A percentile compares a stretch with the other conserved stretches of the same genome.
These are phyloP conservation scores for Penicillium steckii DNA, from an alignment of 495 filamentous ascomycete species.

Conservation along the genomic window DNA sequence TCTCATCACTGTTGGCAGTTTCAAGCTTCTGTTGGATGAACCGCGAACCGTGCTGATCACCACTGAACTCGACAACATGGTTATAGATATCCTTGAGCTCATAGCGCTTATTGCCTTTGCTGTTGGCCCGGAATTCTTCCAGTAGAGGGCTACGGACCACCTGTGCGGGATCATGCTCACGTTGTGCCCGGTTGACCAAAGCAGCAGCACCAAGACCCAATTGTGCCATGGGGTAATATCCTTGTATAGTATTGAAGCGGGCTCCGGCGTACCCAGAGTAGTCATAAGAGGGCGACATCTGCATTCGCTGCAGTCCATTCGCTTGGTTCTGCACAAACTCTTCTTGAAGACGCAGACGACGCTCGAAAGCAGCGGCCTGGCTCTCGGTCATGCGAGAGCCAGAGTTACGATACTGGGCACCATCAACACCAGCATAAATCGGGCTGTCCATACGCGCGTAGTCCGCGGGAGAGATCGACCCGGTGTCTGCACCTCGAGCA, in stretches of 20 bases:
- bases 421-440: conserved; percentile 50
- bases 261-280: conserved; percentile 34
- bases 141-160: conserved; percentile 69
- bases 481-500: conserved; percentile 30
- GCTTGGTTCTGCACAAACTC: conserved; percentile 36
- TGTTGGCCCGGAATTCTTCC: conserved; percentile 74
- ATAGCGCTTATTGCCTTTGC: conserved; percentile 74
- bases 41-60: conserved; percentile 91
- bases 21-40: conserved; percentile 96
- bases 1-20: conserved; percentile 94
- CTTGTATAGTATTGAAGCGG: conserved; percentile 39
- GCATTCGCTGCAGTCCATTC: conserved; percentile 38
- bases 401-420: conserved; percentile 45
- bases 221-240: conserved; percentile 29
- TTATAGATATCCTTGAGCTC: conserved; percentile 91
- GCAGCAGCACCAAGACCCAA: conserved; percentile 28
- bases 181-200: conserved; percentile 49
- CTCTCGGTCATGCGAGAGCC: conserved; percentile 38
- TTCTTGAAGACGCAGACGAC: conserved; percentile 49
- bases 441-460: conserved; percentile 58
- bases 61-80: conserved; percentile 91
- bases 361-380: conserved; percentile 43
- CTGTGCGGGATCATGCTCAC: conserved; percentile 64
- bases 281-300: conserved; percentile 41
- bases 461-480: conserved; percentile 52